A percentile compares a stretch with the other conserved stretches of the same genome.
Evolutionary conservation across 176 grass and related monocot species (phyloP).

Genomic region (Otatea glauca): DNA sequence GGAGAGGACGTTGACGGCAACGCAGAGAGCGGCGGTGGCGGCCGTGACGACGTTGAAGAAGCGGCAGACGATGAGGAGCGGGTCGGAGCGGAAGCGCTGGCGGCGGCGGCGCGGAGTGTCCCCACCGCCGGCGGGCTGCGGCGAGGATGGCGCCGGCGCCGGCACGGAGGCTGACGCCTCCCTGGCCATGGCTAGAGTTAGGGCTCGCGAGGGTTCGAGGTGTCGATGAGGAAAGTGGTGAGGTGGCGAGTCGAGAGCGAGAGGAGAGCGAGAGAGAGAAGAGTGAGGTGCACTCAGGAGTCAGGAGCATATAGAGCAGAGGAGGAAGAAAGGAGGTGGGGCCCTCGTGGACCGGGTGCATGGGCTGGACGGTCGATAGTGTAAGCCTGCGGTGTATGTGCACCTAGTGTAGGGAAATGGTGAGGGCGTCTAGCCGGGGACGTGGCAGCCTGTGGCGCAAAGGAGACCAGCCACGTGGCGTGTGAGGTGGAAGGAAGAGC

Average conservation of each 20-base stretch:
- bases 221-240: slow-evolving; percentile 27
- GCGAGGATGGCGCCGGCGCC: background rate
- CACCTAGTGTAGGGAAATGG: background rate
- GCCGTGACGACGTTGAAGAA: slow-evolving; percentile 92
- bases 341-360: slow-evolving; percentile 11
- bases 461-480: background rate
- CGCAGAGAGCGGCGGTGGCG: slow-evolving; percentile 67
- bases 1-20: slow-evolving; percentile 81
- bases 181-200: slow-evolving; percentile 48
- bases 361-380: background rate
- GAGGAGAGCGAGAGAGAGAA: background rate
- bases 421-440: background rate
- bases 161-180: background rate
- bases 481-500: background rate
- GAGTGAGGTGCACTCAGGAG: background rate
- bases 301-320: no score
- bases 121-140: slow-evolving; percentile 4
- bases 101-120: slow-evolving; percentile 22
- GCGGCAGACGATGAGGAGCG: slow-evolving; percentile 77
- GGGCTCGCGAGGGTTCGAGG: slow-evolving; percentile 14
- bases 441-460: background rate
- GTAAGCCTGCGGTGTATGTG: background rate
- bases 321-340: background rate
- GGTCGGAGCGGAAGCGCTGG: slow-evolving; percentile 49
- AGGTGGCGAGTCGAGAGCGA: no score